Base-by-base conservation (phyloP, 495 filamentous ascomycete species). In the Hypomontagnella submonticulosa region DNA sequence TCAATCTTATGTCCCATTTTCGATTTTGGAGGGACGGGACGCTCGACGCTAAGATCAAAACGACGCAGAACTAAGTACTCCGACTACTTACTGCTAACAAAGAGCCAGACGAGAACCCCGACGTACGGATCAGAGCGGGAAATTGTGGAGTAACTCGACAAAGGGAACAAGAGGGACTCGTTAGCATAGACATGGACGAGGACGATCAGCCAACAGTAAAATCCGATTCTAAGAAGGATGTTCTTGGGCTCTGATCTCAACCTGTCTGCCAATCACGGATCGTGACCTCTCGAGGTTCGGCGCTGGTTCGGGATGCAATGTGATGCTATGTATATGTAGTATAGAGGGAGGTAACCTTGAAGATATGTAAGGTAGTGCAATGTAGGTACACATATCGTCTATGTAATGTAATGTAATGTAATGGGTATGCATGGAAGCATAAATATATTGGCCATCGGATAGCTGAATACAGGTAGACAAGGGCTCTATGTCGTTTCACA, bases 281-380 rank as follows among this genome's bases (percentile, higher is more conserved):
- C 55, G 56, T 48, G 43, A 69, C 66, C 66, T 56, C 32, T 61
- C 46, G 40, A 64, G n/a, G 40, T 43, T 64, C 60, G 66, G 66
- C 36, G 15, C 16, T 64, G 60, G 66, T 63, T 64, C 66, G 66
- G 66, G 60, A 63, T 69, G 66, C 66, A 64, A 69, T 69, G 66
- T 60, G 60, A 64, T 64, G 66, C 34, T 61, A 38, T 34, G 23
- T 27, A 40, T 61, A 38, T 34, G 23, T 27, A 40, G 49, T 53
- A n/a, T 27, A 40, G 30, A n/a, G 20, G 18, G 33, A 16, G 36
- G 33, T 40, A 53, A 53, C 49, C 34, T 27, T 53, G 4, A 13
- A 53, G 32, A 20, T 15, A 66, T 19, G 43, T 43, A 55, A 63
- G 38, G 60, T 46, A 64, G 51, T 40, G 32, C n/a, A 40, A 42